These are phyloP conservation scores for Talaromyces sp. DNA, from an alignment of 2,329 filamentous ascomycete species.

Conservation along the genomic window DNA sequence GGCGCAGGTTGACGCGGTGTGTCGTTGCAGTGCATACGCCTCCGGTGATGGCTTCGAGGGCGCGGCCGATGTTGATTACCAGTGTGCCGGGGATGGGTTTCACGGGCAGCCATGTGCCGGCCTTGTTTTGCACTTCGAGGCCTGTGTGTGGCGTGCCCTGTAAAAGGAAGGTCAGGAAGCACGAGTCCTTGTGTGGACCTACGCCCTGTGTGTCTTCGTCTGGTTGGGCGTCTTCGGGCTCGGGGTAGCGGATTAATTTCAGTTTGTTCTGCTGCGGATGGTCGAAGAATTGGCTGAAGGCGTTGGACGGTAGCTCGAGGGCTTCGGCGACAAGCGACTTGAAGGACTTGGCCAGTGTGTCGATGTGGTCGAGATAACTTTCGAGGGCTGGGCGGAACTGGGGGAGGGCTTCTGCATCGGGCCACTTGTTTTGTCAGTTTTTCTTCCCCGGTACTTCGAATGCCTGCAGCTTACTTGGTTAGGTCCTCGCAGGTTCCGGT, in stretches of 20 bases:
- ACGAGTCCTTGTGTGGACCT: slow-evolving; percentile 45
- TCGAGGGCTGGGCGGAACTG: slow-evolving; percentile 26
- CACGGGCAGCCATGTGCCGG: slow-evolving; percentile 42
- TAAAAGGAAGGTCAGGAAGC: slow-evolving; percentile 45
- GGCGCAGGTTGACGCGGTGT: slow-evolving; percentile 26
- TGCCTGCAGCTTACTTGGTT: slow-evolving; percentile 25
- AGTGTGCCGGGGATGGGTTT: slow-evolving; percentile 39
- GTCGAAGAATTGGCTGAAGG: slow-evolving; percentile 29
- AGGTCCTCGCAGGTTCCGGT: slow-evolving; percentile 29
- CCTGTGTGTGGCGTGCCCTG: slow-evolving; percentile 40
- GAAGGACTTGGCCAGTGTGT: slow-evolving; percentile 21
- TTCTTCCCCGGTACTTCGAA: no score
- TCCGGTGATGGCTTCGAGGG: slow-evolving; percentile 29
- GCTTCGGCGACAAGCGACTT: slow-evolving; percentile 28
- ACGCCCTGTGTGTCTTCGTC: slow-evolving; percentile 32
- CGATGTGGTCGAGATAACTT: slow-evolving; percentile 22
- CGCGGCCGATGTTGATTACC: slow-evolving; percentile 45
- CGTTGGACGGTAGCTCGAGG: slow-evolving; percentile 21
- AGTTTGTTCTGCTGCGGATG: slow-evolving; percentile 28
- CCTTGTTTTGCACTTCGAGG: slow-evolving; percentile 44
- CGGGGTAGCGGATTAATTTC: slow-evolving; percentile 38
- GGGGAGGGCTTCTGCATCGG: slow-evolving; percentile 24
- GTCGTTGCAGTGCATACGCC: slow-evolving; percentile 32
- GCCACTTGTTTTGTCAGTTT: no score
- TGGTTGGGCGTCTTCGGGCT: slow-evolving; percentile 12